Evolutionary conservation across 495 filamentous ascomycete genomes (phyloP), one percentile per base, ranked within the genome.

Genomic region (Neohortaea acidophila): DNA sequence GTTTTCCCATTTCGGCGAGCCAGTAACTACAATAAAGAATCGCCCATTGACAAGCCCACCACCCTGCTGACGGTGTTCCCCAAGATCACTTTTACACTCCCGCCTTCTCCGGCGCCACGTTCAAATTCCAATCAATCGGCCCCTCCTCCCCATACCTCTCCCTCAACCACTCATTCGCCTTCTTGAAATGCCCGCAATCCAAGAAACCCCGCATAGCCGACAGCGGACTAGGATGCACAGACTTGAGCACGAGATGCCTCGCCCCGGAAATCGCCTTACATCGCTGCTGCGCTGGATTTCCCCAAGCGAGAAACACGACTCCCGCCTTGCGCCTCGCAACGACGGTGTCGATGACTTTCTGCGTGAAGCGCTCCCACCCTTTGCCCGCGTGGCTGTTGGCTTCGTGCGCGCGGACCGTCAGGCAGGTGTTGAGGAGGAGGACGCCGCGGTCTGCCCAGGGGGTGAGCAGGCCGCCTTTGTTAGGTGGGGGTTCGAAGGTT

Each of bases 261-360:
- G 68, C 59, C 33, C 51, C 57, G 49, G 87, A 79, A 26, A 97
- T 61, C 43, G 71, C 75, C 3, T 63, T 51, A 5, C 87, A 76
- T 36, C 87, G 63, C 59, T 77, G 77, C 21, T 69, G 75, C 0
- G 89, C 89, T 6, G 81, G 79, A 1, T 56, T 72, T 2, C 89
- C 89, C 89, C 89, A 97, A 0, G 84, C 87, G 47, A 97, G 58
- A 54, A 97, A 96, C 11, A 94, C 89, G 2, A 96, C 87, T 0
- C 89, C 89, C 20, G 64, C 61, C 4, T 67, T 74, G 17, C 84
- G 69, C 28, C 73, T 69, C 53, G 75, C 70, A 3, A 81, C 78
- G 4, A 96, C 81, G 2, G 79, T 68, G 42, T 96, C 82, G 44
- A 97, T 87, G 0, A 84, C 79, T 33, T 74, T 79, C 52, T 93